These are phyloP conservation scores for Lachancea sp. DNA, from an alignment of 805 yeast species.

Conservation along the genomic window DNA sequence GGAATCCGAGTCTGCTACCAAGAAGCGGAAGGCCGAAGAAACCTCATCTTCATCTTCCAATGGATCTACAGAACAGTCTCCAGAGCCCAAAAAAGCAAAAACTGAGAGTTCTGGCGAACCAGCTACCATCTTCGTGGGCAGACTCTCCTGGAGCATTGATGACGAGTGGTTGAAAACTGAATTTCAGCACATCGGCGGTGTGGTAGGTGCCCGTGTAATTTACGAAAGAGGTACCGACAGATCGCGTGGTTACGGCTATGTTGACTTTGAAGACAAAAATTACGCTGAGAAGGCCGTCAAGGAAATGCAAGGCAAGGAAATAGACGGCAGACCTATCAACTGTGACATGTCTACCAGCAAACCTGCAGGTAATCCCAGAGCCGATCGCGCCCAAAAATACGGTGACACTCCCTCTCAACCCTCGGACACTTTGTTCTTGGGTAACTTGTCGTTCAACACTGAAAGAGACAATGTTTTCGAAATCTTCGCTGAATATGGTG, in stretches of 20 bases:
- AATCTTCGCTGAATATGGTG: constrained; percentile 71
- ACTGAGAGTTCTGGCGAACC: constrained; percentile 47
- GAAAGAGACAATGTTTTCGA: constrained; percentile 72
- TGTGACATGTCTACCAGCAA: constrained; percentile 85
- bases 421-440: constrained; percentile 91
- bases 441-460: constrained; percentile 90
- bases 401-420: constrained; percentile 92
- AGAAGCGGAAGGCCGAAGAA: constrained; percentile 35
- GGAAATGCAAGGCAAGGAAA: constrained; percentile 85
- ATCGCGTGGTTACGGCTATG: constrained; percentile 97
- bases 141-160: constrained; percentile 95
- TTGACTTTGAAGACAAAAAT: constrained; percentile 75
- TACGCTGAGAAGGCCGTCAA: constrained; percentile 81
- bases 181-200: constrained; percentile 80
- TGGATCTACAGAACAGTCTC: constrained; percentile 32
- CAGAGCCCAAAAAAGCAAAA: constrained; percentile 49
- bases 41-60: constrained; percentile 12
- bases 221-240: constrained; percentile 87
- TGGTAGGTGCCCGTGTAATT: constrained; percentile 83
- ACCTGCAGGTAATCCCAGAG: constrained; percentile 53
- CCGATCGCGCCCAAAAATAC: constrained; percentile 78
- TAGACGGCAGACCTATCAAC: constrained; percentile 95
- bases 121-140: constrained; percentile 90
- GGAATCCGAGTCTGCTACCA: constrained; percentile 28
- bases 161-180: constrained; percentile 89